Conservation (phyloP, 1,139 yeast genomes). For the Sugiyamaella castrensis region DNA sequence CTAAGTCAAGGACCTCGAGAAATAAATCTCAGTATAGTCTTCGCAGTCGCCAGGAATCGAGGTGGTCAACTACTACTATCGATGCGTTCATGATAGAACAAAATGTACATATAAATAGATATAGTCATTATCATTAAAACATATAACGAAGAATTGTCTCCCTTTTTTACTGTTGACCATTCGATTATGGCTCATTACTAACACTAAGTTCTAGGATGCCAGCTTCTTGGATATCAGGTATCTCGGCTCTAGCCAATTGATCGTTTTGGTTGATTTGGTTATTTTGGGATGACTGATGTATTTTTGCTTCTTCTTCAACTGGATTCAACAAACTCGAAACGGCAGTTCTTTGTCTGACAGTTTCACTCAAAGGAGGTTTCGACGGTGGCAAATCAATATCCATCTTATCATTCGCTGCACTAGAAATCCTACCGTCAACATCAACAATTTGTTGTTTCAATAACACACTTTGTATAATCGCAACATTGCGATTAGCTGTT, state of each 20-base stretch:
- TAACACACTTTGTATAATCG: not conserved
- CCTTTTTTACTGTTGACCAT: slow-evolving; percentile 6
- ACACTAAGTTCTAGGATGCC: not conserved
- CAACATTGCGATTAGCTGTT: not conserved
- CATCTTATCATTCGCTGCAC: not conserved
- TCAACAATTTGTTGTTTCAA: not conserved
- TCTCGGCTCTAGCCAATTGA: too few relatives aligned
- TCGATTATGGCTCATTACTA: slow-evolving; percentile 13
- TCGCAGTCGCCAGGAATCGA: too few relatives aligned
- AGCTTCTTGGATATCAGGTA: too few relatives aligned
- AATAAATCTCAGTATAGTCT: too few relatives aligned
- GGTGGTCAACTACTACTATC: not conserved
- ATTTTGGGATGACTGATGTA: too few relatives aligned
- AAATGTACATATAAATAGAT: not conserved
- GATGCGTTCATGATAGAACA: not conserved
- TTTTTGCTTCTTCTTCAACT: slow-evolving; percentile 6
- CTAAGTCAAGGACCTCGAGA: too few relatives aligned
- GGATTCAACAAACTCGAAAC: slow-evolving; percentile 15
- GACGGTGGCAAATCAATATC: not conserved
- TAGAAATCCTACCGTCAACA: not conserved
- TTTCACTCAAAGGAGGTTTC: not conserved
- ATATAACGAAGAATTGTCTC: not conserved
- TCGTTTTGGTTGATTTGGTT: too few relatives aligned
- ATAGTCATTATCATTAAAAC: not conserved
- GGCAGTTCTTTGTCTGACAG: slow-evolving; percentile 1